A percentile compares a stretch with the other conserved stretches of the same genome.
These are phyloP conservation scores for Trametes hirsuta DNA, from an alignment of 1,284 basidiomycete species.

Conservation along the genomic window DNA sequence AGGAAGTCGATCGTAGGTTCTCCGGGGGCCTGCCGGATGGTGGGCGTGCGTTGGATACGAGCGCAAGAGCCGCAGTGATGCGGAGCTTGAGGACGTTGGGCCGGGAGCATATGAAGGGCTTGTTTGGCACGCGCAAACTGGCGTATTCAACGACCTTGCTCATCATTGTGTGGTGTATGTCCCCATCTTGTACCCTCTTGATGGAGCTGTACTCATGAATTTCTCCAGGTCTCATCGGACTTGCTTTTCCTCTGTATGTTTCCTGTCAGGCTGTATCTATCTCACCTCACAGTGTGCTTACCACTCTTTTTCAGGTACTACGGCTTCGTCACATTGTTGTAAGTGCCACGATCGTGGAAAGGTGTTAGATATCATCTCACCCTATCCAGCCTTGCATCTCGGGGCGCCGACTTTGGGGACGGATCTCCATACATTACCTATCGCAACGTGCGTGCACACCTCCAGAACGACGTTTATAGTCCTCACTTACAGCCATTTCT, in stretches of 20 bases:
- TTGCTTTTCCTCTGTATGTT: constrained; percentile 67
- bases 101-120: constrained; percentile 47
- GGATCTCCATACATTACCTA: constrained; percentile 63
- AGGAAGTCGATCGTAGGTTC: constrained; percentile 4
- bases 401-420: constrained; percentile 63
- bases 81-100: constrained; percentile 48
- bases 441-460: constrained; percentile 52
- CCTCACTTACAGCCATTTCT: background rate
- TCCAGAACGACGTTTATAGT: too few species aligned
- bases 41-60: constrained; percentile 23
- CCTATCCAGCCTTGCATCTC: constrained; percentile 42
- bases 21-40: background rate
- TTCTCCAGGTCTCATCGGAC: constrained; percentile 61
- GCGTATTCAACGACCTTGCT: constrained; percentile 62
- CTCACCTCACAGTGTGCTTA: background rate
- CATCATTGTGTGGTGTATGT: constrained; percentile 61
- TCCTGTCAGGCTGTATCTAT: too few species aligned
- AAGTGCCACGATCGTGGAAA: too few species aligned
- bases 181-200: too few species aligned
- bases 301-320: constrained; percentile 47
- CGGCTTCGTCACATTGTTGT: constrained; percentile 60
- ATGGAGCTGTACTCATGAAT: background rate
- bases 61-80: constrained; percentile 38
- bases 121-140: constrained; percentile 64
- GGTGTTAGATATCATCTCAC: too few species aligned